phyloP scores from a whole-genome alignment of 352 stramenopile species.

The Globisporangium viniferum region DNA sequence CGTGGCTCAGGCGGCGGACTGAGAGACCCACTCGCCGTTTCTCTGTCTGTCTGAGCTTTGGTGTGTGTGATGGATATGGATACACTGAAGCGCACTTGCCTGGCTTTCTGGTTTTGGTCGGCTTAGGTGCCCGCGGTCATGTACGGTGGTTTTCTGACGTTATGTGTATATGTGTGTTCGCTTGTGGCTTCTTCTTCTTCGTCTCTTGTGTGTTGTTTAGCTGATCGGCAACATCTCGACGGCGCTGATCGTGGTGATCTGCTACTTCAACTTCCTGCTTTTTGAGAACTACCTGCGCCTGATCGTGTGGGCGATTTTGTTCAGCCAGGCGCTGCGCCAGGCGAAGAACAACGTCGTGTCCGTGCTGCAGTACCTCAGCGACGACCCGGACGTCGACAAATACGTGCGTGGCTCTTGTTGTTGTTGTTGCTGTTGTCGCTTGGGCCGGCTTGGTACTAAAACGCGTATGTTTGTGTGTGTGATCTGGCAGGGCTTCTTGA shows the following conservation, averaged over 20 bases:
- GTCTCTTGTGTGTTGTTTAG: constrained; percentile 19
- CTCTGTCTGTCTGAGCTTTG: background rate
- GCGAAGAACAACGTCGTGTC: constrained; percentile 84
- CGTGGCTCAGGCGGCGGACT: background rate
- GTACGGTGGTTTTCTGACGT: background rate
- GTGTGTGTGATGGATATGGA: background rate
- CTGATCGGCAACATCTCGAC: constrained; percentile 87
- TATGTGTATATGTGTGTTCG: background rate
- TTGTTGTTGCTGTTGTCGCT: background rate
- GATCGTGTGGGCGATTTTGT: constrained; percentile 86
- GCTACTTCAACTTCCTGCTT: constrained; percentile 90
- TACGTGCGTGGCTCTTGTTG: constrained; percentile 40
- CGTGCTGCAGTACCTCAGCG: constrained; percentile 82
- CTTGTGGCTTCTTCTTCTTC: constrained; percentile 9
- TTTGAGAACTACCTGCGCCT: constrained; percentile 88
- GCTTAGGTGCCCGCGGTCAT: background rate
- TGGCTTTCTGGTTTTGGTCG: background rate
- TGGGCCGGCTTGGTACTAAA: background rate
- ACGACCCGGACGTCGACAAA: constrained; percentile 68
- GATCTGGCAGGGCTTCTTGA: constrained; percentile 64
- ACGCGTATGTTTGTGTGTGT: background rate
- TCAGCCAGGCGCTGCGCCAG: constrained; percentile 81
- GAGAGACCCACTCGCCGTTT: too few relatives aligned
- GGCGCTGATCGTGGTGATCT: constrained; percentile 77
- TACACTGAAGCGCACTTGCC: background rate